Conservation (phyloP, 768 basidiomycete genomes). For the Suillus bovinus region DNA sequence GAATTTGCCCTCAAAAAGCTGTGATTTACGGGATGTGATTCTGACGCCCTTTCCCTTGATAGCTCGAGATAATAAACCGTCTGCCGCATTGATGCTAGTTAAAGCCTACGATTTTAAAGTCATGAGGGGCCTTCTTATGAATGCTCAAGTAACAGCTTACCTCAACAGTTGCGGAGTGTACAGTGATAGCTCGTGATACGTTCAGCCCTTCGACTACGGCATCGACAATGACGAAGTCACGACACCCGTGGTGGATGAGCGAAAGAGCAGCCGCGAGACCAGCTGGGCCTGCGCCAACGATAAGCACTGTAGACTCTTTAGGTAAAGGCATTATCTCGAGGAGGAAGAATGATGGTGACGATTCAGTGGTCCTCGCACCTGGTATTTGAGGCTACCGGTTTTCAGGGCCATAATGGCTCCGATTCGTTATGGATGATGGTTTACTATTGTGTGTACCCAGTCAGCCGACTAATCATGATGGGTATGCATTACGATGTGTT, state of each 20-base stretch:
- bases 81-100: slow-evolving; percentile 37
- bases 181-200: slow-evolving; percentile 41
- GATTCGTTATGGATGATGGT: too few species aligned
- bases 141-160: slow-evolving; percentile 21
- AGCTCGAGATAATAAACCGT: slow-evolving; percentile 31
- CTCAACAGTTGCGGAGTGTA: slow-evolving; percentile 52
- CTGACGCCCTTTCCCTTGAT: slow-evolving; percentile 30
- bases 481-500: too few species aligned
- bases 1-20: slow-evolving; percentile 34
- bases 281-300: slow-evolving; percentile 52
- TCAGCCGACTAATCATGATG: too few species aligned
- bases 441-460: too few species aligned
- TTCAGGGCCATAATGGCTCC: too few species aligned
- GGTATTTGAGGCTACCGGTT: too few species aligned
- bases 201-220: slow-evolving; percentile 26
- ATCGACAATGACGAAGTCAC: slow-evolving; percentile 40
- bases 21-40: slow-evolving; percentile 32
- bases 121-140: not conserved
- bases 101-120: slow-evolving; percentile 39
- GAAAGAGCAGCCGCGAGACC: slow-evolving; percentile 50
- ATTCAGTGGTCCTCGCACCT: not conserved
- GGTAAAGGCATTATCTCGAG: slow-evolving; percentile 32
- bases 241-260: slow-evolving; percentile 35
- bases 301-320: slow-evolving; percentile 40
- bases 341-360: not conserved